These are phyloP conservation scores for Komagataella phaffii DNA, from an alignment of 805 yeast species.

Conservation along the genomic window DNA sequence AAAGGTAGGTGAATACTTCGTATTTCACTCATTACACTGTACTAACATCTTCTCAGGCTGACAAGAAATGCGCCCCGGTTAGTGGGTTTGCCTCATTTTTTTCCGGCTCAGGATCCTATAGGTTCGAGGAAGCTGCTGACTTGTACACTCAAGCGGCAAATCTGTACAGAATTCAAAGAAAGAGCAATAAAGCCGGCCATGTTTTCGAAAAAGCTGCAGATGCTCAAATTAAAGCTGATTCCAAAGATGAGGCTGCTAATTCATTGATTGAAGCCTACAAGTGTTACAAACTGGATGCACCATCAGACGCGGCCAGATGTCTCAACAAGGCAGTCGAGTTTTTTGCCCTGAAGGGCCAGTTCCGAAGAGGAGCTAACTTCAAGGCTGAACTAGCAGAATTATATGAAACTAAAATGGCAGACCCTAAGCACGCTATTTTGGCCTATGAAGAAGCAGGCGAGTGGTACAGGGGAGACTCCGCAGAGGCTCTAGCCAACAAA, in stretches of 20 bases:
- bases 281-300: slow-evolving; percentile 63
- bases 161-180: slow-evolving; percentile 63
- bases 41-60: slow-evolving; percentile 31
- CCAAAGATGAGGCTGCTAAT: slow-evolving; percentile 85
- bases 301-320: slow-evolving; percentile 64
- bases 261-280: slow-evolving; percentile 85
- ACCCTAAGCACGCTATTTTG: slow-evolving; percentile 52
- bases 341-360: slow-evolving; percentile 85
- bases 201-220: slow-evolving; percentile 81
- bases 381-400: slow-evolving; percentile 82
- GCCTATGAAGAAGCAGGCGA: slow-evolving; percentile 92
- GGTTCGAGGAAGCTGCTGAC: slow-evolving; percentile 88
- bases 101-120: slow-evolving; percentile 46
- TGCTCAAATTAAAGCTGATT: slow-evolving; percentile 58
- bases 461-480: slow-evolving; percentile 89
- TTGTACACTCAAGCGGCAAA: slow-evolving; percentile 90
- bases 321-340: slow-evolving; percentile 66
- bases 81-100: slow-evolving; percentile 60
- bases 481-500: slow-evolving; percentile 80
- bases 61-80: slow-evolving; percentile 54
- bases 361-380: slow-evolving; percentile 91
- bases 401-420: slow-evolving; percentile 65
- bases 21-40: not conserved
- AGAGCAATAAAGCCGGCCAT: slow-evolving; percentile 62
- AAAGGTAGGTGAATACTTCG: slow-evolving; percentile 13